Percentiles rank a stretch among this genome's conserved stretches.
Conservation (phyloP, 2,329 filamentous ascomycete genomes). For the Fusarium temperatum region DNA sequence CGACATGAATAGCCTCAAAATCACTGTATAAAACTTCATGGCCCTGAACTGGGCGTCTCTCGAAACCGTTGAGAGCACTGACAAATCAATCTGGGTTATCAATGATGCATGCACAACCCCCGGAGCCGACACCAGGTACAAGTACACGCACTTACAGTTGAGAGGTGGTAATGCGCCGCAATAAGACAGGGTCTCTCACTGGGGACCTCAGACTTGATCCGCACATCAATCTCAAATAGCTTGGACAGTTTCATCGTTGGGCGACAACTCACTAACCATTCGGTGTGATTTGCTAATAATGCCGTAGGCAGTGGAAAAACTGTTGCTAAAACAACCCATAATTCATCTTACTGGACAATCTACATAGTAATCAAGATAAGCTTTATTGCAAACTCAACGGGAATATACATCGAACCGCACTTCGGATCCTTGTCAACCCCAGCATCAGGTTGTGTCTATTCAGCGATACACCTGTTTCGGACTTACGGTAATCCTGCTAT, state of each 20-base stretch:
- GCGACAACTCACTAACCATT: background rate
- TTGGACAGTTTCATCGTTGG: constrained; percentile 16
- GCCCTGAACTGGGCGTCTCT: constrained; percentile 1
- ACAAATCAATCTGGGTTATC: constrained; percentile 34
- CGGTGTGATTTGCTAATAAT: constrained; percentile 24
- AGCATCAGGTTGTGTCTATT: constrained; percentile 5
- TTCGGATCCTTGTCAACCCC: background rate
- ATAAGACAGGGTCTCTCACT: constrained; percentile 9
- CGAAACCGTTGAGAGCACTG: background rate
- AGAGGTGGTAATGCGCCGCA: constrained; percentile 19
- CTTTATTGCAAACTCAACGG: background rate
- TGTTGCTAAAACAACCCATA: background rate
- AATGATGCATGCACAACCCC: constrained; percentile 30
- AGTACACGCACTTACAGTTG: background rate
- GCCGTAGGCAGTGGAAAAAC: background rate
- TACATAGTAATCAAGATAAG: background rate
- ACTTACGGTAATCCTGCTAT: constrained; percentile 12
- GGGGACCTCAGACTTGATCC: constrained; percentile 12
- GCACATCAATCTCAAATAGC: constrained; percentile 17
- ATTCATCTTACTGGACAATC: background rate
- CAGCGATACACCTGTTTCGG: constrained; percentile 6
- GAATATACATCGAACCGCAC: constrained; percentile 12
- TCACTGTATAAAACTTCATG: background rate
- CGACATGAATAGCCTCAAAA: background rate
- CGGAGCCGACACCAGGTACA: constrained; percentile 38